These are phyloP conservation scores for Candolleomyces aberdarensis DNA, from an alignment of 768 basidiomycete species.

Conservation along the genomic window DNA sequence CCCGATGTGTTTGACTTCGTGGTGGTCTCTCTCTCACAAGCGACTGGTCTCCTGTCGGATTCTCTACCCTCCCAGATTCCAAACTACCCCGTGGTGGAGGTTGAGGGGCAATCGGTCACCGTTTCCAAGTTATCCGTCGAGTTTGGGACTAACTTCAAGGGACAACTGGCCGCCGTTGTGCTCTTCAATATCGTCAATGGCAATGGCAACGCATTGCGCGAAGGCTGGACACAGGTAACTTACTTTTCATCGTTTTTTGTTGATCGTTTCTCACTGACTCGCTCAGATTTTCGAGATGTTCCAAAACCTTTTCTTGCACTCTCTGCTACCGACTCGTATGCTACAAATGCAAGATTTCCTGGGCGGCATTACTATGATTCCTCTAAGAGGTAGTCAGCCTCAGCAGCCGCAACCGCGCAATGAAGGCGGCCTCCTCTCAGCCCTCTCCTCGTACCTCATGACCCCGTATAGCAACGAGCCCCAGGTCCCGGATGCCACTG, in stretches of 20 bases:
- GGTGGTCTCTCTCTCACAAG: constrained; percentile 87
- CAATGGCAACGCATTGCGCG: constrained; percentile 88
- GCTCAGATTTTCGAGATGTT: constrained; percentile 96
- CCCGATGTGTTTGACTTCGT: constrained; percentile 98
- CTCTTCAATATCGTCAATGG: constrained; percentile 97
- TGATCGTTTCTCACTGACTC: constrained; percentile 1
- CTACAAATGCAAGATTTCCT: constrained; percentile 98
- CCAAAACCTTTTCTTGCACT: constrained; percentile 92
- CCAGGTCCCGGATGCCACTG: constrained; percentile 82
- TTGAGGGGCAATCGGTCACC: constrained; percentile 86
- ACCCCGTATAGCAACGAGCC: constrained; percentile 90
- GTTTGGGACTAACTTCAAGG: constrained; percentile 94
- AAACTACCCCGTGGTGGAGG: constrained; percentile 84
- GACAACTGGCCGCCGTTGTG: constrained; percentile 94
- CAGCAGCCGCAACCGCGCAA: constrained; percentile 57
- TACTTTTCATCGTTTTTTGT: background rate
- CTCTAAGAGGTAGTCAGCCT: constrained; percentile 73
- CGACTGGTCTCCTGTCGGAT: constrained; percentile 83
- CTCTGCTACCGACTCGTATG: constrained; percentile 85
- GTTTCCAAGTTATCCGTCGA: constrained; percentile 90
- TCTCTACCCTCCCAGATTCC: constrained; percentile 66
- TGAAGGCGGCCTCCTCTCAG: constrained; percentile 91
- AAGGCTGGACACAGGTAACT: constrained; percentile 89
- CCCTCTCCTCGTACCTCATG: constrained; percentile 93
- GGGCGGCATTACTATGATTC: constrained; percentile 91